A percentile compares a stretch with the other conserved stretches of the same genome.
Evolutionary conservation across 495 filamentous ascomycete genomes (phyloP).

Genomic region (Talaromyces thailandensis): DNA sequence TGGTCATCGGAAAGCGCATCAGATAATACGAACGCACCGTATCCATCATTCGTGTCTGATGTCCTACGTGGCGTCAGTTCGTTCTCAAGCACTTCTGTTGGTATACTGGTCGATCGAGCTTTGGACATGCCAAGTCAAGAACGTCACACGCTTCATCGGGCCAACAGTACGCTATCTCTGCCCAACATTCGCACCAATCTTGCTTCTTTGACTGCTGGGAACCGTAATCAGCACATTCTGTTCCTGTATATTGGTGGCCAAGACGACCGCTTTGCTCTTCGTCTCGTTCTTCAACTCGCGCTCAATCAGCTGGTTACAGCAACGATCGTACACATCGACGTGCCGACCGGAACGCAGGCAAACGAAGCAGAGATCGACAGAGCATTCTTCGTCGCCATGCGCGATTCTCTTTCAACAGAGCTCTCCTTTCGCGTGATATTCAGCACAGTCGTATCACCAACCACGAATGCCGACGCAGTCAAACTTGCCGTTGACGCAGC

Average conservation of each 20-base stretch:
- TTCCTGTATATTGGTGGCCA: slow-evolving; percentile 78
- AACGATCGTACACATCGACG: slow-evolving; percentile 22
- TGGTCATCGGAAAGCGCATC: slow-evolving; percentile 17
- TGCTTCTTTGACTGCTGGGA: slow-evolving; percentile 33
- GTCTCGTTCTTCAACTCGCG: slow-evolving; percentile 72
- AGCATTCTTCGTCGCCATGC: slow-evolving; percentile 52
- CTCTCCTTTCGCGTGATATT: slow-evolving; percentile 56
- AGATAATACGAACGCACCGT: slow-evolving; percentile 31
- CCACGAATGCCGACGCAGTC: slow-evolving; percentile 14
- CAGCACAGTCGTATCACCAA: slow-evolving; percentile 20
- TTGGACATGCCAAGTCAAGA: slow-evolving; percentile 30
- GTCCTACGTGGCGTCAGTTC: slow-evolving; percentile 15
- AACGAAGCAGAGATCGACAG: slow-evolving; percentile 32
- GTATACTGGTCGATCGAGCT: slow-evolving; percentile 75
- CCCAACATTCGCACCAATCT: slow-evolving; percentile 35
- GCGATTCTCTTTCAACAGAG: slow-evolving; percentile 51
- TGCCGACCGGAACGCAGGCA: background rate
- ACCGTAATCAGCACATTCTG: slow-evolving; percentile 78
- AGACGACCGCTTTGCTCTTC: slow-evolving; percentile 75
- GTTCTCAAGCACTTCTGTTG: slow-evolving; percentile 50
- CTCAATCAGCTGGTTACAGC: slow-evolving; percentile 59
- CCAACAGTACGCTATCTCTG: slow-evolving; percentile 49
- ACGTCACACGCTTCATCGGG: slow-evolving; percentile 40
- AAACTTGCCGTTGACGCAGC: slow-evolving; percentile 33
- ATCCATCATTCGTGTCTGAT: slow-evolving; percentile 58